These are phyloP conservation scores for Taphrina wiesneri DNA, from an alignment of 1,139 yeast species.

Conservation along the genomic window DNA sequence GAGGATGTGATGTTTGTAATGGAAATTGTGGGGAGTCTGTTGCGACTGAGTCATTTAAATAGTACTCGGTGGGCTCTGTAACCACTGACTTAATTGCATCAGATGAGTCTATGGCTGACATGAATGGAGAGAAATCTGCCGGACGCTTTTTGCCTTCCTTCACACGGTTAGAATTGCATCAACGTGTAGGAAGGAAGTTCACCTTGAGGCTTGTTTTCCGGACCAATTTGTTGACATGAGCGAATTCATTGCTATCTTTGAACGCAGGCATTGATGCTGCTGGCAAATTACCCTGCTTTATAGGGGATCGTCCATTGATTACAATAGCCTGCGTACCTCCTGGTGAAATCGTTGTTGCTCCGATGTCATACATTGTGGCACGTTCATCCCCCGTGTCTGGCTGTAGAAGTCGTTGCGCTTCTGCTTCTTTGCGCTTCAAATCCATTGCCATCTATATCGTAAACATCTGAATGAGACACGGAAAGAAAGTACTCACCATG, in stretches of 20 bases:
- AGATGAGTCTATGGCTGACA: slow-evolving; percentile 23
- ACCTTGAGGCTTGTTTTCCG: slow-evolving; percentile 26
- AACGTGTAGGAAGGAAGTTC: background rate
- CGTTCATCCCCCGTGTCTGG: background rate
- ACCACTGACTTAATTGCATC: slow-evolving; percentile 15
- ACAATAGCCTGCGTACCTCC: slow-evolving; percentile 16
- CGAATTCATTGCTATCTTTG: slow-evolving; percentile 14
- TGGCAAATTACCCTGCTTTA: background rate
- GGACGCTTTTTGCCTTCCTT: slow-evolving; percentile 40
- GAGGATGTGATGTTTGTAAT: slow-evolving; percentile 33
- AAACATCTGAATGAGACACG: background rate
- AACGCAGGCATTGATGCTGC: slow-evolving; percentile 29
- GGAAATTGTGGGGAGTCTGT: slow-evolving; percentile 31
- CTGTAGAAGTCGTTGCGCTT: slow-evolving; percentile 7
- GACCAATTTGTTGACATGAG: slow-evolving; percentile 1
- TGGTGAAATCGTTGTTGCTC: background rate
- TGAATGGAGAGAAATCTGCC: slow-evolving; percentile 41
- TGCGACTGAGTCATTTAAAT: slow-evolving; percentile 34
- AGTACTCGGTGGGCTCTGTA: slow-evolving; percentile 37
- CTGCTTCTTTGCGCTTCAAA: slow-evolving; percentile 41
- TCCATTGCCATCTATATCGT: slow-evolving; percentile 57
- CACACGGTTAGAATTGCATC: background rate
- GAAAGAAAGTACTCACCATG: slow-evolving; percentile 46
- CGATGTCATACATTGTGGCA: background rate
- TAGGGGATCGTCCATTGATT: slow-evolving; percentile 18